Conservation (phyloP, 139 green algal genomes). For the Penium margaritaceum region DNA sequence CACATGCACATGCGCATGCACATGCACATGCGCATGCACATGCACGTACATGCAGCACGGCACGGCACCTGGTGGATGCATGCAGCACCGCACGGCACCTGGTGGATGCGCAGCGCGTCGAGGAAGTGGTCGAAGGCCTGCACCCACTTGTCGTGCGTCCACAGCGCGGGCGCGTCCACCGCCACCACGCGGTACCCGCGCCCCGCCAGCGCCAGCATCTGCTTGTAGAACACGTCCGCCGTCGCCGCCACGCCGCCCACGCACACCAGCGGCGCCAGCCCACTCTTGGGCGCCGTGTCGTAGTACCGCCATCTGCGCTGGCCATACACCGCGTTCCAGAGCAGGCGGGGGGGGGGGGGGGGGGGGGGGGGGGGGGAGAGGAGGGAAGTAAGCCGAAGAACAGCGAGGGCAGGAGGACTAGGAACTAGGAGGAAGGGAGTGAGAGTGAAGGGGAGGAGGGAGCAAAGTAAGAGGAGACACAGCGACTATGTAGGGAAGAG, state of each 20-base stretch:
- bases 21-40: no score
- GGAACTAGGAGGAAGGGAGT: neutral
- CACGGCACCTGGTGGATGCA: conserved; percentile 30
- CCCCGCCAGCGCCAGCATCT: conserved; percentile 14
- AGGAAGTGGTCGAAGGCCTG: conserved; percentile 33
- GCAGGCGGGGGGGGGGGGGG: neutral
- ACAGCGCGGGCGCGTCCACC: conserved; percentile 26
- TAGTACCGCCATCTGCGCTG: conserved; percentile 30
- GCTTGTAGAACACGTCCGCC: conserved; percentile 30
- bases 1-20: no score
- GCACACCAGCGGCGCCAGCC: conserved; percentile 16
- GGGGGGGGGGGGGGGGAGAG: neutral
- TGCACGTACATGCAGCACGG: no score
- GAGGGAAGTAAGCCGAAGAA: neutral
- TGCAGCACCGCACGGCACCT: no score
- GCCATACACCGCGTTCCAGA: no score
- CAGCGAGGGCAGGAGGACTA: neutral
- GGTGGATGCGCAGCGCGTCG: conserved; percentile 18
- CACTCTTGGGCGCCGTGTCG: conserved; percentile 16
- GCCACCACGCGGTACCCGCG: conserved; percentile 18
- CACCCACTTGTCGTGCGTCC: conserved; percentile 33
- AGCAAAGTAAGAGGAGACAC: neutral
- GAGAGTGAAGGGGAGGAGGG: no score
- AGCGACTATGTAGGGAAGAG: neutral
- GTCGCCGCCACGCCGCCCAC: conserved; percentile 26